Base-by-base conservation (phyloP, 208 protist species). In the Trypanosoma lewisi region DNA sequence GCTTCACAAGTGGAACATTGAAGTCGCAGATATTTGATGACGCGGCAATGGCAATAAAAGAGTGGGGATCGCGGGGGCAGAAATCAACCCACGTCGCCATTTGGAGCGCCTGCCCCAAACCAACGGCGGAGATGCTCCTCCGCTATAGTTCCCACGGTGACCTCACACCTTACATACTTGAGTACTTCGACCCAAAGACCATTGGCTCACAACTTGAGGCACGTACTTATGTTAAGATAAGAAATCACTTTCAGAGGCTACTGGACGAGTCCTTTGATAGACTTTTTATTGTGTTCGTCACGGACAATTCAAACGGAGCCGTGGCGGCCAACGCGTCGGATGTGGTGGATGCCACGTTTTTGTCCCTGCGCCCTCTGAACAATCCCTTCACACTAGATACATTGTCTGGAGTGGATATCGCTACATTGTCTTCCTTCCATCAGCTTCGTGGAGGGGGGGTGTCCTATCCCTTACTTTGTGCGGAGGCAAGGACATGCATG, bases 41-140 rank as follows among this genome's bases (percentile, higher is more conserved):
- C 50, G 82, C 73, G 6, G 59, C 58, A 17, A 47, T 59, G 5
- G 80, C 74, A 68, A 56, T 83, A 51, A 41, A 70, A 23, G 36
- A 49, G 4, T 63, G 62, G 54, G 67, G 63, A 3, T 45, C 45
- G 30, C 14, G 45, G 9, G 37, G 42, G 7, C 58, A 73, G 34
- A 33, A 19, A 19, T 25, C 41, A 45, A 66, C 70, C 4, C 47
- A 53, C 36, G 77, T 94, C 4, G 93, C 83, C 31, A 80, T 98
- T 9, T 98, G 94, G 68, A 94, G 85, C 28, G 82, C 63, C 9
- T 87, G 88, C 34, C 74, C 57, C 34, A 62, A 90, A 1, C 62
- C 42, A 0, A 75, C 91, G 7, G 92, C 97, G 73, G 72, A 88
- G 60, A 52, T 92, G 19, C 36, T 97, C 2, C 87, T 97, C 69